These are phyloP conservation scores for Mycocentrospora acerina DNA, from an alignment of 2,329 filamentous ascomycete species.

Conservation along the genomic window DNA sequence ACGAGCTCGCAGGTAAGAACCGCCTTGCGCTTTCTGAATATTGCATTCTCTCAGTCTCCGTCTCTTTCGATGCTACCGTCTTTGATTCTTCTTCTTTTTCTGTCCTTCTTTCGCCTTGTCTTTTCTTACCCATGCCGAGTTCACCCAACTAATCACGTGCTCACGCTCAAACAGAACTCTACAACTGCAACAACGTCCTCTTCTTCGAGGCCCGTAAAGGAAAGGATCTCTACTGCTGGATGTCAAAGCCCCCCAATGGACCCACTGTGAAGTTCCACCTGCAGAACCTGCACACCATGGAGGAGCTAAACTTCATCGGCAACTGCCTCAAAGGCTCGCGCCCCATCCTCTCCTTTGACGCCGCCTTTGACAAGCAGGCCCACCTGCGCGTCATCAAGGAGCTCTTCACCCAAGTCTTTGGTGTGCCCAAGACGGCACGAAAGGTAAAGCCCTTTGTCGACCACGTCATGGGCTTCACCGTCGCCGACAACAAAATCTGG, in stretches of 20 bases:
- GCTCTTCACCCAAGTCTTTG: slow-evolving; percentile 85
- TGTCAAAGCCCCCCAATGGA: slow-evolving; percentile 85
- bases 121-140: too few relatives aligned
- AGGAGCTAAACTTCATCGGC: slow-evolving; percentile 92
- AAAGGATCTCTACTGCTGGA: slow-evolving; percentile 92
- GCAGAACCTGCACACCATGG: slow-evolving; percentile 92
- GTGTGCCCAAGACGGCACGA: slow-evolving; percentile 82
- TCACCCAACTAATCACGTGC: neutral
- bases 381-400: slow-evolving; percentile 85
- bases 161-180: slow-evolving; percentile 57
- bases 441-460: slow-evolving; percentile 97
- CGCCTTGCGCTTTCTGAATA: neutral
- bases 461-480: slow-evolving; percentile 88
- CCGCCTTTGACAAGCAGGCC: slow-evolving; percentile 77
- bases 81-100: neutral
- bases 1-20: slow-evolving; percentile 41
- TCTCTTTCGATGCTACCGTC: neutral
- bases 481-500: slow-evolving; percentile 94
- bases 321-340: slow-evolving; percentile 94
- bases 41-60: neutral
- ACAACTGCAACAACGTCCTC: slow-evolving; percentile 91
- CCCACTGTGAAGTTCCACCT: slow-evolving; percentile 75
- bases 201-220: slow-evolving; percentile 96
- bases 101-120: too few relatives aligned
- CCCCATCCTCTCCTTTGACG: slow-evolving; percentile 89